Base-by-base conservation (phyloP, 495 filamentous ascomycete species). In the Podospora bellae-mahoneyi region DNA sequence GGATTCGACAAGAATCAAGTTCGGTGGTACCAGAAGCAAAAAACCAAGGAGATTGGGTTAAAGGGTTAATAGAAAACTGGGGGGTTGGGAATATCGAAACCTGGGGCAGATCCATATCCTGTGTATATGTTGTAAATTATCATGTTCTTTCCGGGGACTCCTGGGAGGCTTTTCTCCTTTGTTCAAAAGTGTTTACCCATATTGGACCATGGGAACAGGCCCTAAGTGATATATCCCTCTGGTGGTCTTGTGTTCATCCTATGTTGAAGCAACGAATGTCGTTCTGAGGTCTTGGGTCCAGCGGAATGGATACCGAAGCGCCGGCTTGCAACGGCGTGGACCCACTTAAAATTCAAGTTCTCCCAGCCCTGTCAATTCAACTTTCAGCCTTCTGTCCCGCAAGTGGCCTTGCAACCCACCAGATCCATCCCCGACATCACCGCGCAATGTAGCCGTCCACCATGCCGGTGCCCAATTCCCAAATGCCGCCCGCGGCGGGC, bases 1-100 rank as follows among this genome's bases (percentile, higher is more conserved):
- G 26, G 95, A 99, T 83, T 79, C 85, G 44, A 97, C 93, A 60
- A 89, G 91, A 74, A 76, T 98, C 75, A 99, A 98, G 81, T 96
- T 97, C 82, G 95, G 96, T 80, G 96, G 95, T 74, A 93, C 92
- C 68, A 91, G 94, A 78, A 92, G 91, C 82, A 83, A 82, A 75
- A 91, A 87, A 73, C 86, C 87, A 54, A 93, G 93, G 76, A 88
- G 95, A 82, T 80, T 97, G 81, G 90, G 92, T 83, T 93, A 83
- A 76, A 71, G 39, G 39, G 27, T 62, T 23, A 18, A 18, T 16
- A 48, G 30, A 48, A 16, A 13, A 0, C 2, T 48, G 4, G 30
- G 30, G 30, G 6, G 20, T 39, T 26, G 60, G 63, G 66, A 18
- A 39, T 65, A 39, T 19, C 20, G 19, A 53, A 27, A 5, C 39